Evolutionary conservation across 2,329 filamentous ascomycete genomes (phyloP), one percentile per base, ranked within the genome.

Genomic region (Verticillium nubilum): DNA sequence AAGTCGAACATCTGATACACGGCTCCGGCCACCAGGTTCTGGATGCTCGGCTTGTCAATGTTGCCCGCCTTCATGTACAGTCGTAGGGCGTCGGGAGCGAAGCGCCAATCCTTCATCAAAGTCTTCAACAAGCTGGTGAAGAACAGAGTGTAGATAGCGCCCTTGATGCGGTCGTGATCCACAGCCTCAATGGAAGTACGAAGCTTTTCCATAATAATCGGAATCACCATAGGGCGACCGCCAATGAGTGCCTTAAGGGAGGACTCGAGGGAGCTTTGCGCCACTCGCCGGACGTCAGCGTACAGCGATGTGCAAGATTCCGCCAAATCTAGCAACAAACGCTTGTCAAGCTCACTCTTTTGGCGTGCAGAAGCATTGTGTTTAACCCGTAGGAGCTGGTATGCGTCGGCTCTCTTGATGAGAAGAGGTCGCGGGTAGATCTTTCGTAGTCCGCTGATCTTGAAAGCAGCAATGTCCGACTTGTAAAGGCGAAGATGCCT

Each of bases 21-120:
- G 0, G 90, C 91, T 35, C 87, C 89, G 0, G 87, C 85, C 15
- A 92, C 92, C 17, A 99, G 83, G 66, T 90, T 92, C 72, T 99
- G 95, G 47, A 99, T 94, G 1, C 94, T 97, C 4, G 92, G 87
- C 72, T 97, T 97, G 74, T 99, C 95, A 17, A 96, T 92, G 35
- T 88, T 88, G 19, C 90, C 93, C 2, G 95, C 92, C 67, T 90
- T 86, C 64, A 99, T 95, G 74, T 96, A 99, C 9, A 95, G 81
- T 58, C 88, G 87, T 77, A 99, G 91, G 55, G 97, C 78, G n/a
- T 89, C 85, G 1, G 96, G 95, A 0, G 95, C 92, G 73, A 93
- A 97, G 42, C 93, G 89, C 96, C 96, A 99, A 72, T 99, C 93
- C 58, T 90, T 88, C 54, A 92, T 86, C 53, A 96, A 84, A 0